phyloP scores from a whole-genome alignment of 1,139 yeast species.

The Meyerozyma athensensis region DNA sequence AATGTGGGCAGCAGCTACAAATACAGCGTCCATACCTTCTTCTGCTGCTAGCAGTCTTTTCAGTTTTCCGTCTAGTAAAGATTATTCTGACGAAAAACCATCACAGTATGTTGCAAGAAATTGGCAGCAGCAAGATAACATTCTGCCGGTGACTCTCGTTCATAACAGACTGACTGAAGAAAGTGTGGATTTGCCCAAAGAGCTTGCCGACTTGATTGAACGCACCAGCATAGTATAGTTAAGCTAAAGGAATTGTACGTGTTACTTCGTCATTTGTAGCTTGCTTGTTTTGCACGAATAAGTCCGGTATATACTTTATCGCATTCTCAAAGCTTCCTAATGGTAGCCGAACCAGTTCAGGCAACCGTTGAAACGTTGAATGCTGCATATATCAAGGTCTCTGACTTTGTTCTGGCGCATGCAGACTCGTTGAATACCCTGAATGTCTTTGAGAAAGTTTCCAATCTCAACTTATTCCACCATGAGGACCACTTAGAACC shows the following conservation, averaged over 20 bases:
- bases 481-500: slow-evolving; percentile 6
- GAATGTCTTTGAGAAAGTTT: slow-evolving; percentile 16
- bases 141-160: slow-evolving; percentile 1
- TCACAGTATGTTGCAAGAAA: not conserved
- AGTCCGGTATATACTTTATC: too few species aligned
- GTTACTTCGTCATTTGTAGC: too few species aligned
- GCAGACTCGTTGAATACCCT: slow-evolving; percentile 20
- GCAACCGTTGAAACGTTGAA: slow-evolving; percentile 33
- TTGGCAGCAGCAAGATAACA: not conserved
- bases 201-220: not conserved
- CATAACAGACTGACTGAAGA: not conserved
- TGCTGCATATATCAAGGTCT: slow-evolving; percentile 21
- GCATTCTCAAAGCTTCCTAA: too few species aligned
- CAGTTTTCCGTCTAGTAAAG: not conserved
- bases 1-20: slow-evolving; percentile 77
- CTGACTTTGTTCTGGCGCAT: slow-evolving; percentile 22
- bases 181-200: not conserved
- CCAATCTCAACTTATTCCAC: slow-evolving; percentile 12
- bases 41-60: slow-evolving; percentile 19
- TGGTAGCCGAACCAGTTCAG: slow-evolving; percentile 47
- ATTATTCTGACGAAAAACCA: not conserved
- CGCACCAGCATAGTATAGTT: not conserved
- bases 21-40: slow-evolving; percentile 28
- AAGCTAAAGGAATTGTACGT: too few species aligned
- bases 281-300: too few species aligned